Base-by-base conservation (phyloP, 2,329 filamentous ascomycete species). In the Exutisphaerella laricina region DNA sequence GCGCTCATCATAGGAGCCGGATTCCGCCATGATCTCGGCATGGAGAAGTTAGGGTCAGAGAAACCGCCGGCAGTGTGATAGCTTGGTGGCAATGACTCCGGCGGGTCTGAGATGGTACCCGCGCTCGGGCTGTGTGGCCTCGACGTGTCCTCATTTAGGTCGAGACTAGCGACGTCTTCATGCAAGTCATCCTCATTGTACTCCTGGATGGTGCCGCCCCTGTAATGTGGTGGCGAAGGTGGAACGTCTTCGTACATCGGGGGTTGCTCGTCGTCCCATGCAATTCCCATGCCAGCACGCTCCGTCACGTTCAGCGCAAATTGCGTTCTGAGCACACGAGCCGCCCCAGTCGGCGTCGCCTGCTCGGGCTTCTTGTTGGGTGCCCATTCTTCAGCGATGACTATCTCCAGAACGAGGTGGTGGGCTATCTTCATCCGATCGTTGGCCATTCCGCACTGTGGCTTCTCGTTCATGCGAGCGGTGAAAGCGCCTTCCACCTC, bases 251-350 rank as follows among this genome's bases (percentile, higher is more conserved):
- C 84, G 67, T 98, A 98, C 54, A 94, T 79, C 1, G 90, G 90
- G 9, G 90, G 90, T 59, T 86, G 82, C 70, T 98, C 90, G 67
- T 96, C 90, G 56, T 97, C 90, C 90, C 92, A 98, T 55, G 85
- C 87, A 57, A 98, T 89, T 38, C 90, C 89, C 62, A 95, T 77
- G 13, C 90, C 90, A 14, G 79, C 78, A 46, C 86, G 79, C 68
- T 94, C 85, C 3, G 89, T 96, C 42, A 97, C 75, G 44, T 80
- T 72, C 40, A 92, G 74, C 57, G 78, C 80, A 70, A 96, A 97
- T 63, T 94, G 87, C 77, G 95, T 96, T 53, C 90, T 79, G 48
- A 98, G 73, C 39, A 97, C 90, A 51, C 90, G 80, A 0, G 90
- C 92, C 2, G 88, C 85, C 48, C 90, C 90, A 0, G 90, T 96